phyloP scores from a whole-genome alignment of 139 green algal species.

The Chlamydomonas schloesseri region DNA sequence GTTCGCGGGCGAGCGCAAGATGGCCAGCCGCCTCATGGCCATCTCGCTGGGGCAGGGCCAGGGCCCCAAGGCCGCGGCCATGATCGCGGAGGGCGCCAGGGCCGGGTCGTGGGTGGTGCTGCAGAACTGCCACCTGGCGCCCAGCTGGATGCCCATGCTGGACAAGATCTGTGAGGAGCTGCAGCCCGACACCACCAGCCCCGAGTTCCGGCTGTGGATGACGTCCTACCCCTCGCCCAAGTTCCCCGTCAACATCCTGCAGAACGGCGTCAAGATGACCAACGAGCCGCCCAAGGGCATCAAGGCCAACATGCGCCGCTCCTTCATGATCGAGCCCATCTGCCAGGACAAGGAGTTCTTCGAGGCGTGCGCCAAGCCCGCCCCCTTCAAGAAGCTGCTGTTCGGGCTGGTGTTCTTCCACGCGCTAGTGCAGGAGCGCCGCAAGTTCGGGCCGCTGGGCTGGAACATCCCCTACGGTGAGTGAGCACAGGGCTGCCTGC shows the following conservation, averaged over 20 bases:
- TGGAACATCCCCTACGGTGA: slow-evolving; percentile 79
- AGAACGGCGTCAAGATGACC: slow-evolving; percentile 86
- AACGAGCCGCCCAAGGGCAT: slow-evolving; percentile 84
- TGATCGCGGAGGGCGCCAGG: slow-evolving; percentile 72
- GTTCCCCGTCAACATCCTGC: slow-evolving; percentile 81
- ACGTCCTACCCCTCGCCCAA: slow-evolving; percentile 75
- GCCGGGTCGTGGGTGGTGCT: slow-evolving; percentile 73
- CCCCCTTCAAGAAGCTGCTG: slow-evolving; percentile 75
- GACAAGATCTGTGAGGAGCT: slow-evolving; percentile 84
- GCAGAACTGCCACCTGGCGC: slow-evolving; percentile 84
- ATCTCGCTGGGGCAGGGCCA: slow-evolving; percentile 82
- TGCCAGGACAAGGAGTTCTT: slow-evolving; percentile 56
- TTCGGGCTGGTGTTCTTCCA: slow-evolving; percentile 79
- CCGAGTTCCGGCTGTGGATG: slow-evolving; percentile 83
- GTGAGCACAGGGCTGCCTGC: too few relatives aligned
- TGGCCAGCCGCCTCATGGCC: slow-evolving; percentile 67
- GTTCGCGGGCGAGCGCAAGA: slow-evolving; percentile 61
- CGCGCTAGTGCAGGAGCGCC: slow-evolving; percentile 73
- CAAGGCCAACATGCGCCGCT: slow-evolving; percentile 80
- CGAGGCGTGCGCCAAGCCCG: slow-evolving; percentile 60
- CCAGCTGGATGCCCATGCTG: slow-evolving; percentile 79
- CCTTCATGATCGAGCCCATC: slow-evolving; percentile 74
- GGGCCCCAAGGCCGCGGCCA: slow-evolving; percentile 79
- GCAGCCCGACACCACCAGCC: slow-evolving; percentile 64
- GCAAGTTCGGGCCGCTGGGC: slow-evolving; percentile 75